Base-by-base conservation (phyloP, 2,329 filamentous ascomycete species). In the Ophiosphaerella herpotricha region DNA sequence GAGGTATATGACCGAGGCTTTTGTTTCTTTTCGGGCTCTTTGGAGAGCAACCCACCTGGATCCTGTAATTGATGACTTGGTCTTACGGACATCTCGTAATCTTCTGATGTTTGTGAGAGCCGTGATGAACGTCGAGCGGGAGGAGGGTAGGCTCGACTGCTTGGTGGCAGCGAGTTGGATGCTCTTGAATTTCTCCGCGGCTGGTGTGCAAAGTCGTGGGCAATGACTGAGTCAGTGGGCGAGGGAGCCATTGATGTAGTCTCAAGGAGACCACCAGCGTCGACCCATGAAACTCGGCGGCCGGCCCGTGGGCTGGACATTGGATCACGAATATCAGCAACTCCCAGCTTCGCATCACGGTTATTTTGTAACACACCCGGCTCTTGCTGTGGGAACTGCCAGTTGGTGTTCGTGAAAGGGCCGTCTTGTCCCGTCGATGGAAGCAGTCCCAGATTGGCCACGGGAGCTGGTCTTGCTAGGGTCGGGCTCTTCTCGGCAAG, bases 251-350 rank as follows among this genome's bases (percentile, higher is more conserved):
- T 49, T 21, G 60, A 44, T 33, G 61, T 43, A 14, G 79, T 79
- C 5, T 87, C 84, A 0, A 95, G 76, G 0, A 96, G 75, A 0
- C 89, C 90, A 18, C 91, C 91, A 1, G 91, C 87, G 59, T 96
- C 92, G 62, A 93, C 91, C 70, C 96, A 93, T 0, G 89, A 90
- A 4, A 94, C 84, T 39, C 82, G 78, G 4, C 83, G 80, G 11
- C 57, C 60, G 39, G 52, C 55, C 23, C 58, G 68, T 44, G 70
- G 74, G 51, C 70, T 71, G 39, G 76, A 66, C 38, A 72, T 66
- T 21, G 74, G 63, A 36, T 74, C 67, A 43, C 71, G 68, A 14
- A 60, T 54, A 9, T 67, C 52, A 5, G 55, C 53, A 11, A 52
- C 47, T 29, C 60, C 68, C 14, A 59, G 36, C 14, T 61, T 63